Evolutionary conservation across 2,329 filamentous ascomycete genomes (phyloP), one percentile per base, ranked within the genome.

Genomic region (Annulohypoxylon truncatum): DNA sequence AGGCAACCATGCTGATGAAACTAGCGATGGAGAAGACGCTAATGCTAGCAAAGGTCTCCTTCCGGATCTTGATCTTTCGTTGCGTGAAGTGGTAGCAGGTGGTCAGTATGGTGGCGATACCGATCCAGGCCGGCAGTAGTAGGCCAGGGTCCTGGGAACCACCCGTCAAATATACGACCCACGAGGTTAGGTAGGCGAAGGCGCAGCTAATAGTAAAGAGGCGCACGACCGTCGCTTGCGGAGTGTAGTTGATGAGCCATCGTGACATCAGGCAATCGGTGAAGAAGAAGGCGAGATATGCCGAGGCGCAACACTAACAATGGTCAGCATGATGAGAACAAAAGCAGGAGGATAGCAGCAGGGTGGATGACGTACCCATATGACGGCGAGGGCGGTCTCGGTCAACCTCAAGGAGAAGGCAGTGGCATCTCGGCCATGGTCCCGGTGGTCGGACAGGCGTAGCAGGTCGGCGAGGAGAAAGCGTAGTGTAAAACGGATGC

Each of bases 231-330:
- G 93, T 93, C 52, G 92, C 92, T 77, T 89, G 87, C 1, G 92
- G 92, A 12, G 92, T 93, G 80, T 95, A 96, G 78, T 94, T 91
- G 72, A 95, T 85, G 73, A 96, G 89, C 92, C 92, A 94, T 79
- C 92, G 84, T 67, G 91, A 93, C 91, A 94, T 94, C 73, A 94
- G 86, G 78, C 91, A 93, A 79, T 94, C 92, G 61, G 91, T 92
- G 77, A 94, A 94, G 81, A 93, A 92, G 79, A 93, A 94, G 53
- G 90, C 91, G 65, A 94, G 85, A 78, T 93, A 93, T 57, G 90
- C 92, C 18, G 90, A 92, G 63, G 91, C 89, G 74, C 87, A 89
- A 80, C 91, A 93, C 91, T 93, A 73, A 26, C 3, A 3, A 44
- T 13, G 15, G 46, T 57, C 8, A 68, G 22, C 47, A 58, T 12